Evolutionary conservation across 768 basidiomycete genomes (phyloP).

Genomic region (Pulveroboletus sp.): DNA sequence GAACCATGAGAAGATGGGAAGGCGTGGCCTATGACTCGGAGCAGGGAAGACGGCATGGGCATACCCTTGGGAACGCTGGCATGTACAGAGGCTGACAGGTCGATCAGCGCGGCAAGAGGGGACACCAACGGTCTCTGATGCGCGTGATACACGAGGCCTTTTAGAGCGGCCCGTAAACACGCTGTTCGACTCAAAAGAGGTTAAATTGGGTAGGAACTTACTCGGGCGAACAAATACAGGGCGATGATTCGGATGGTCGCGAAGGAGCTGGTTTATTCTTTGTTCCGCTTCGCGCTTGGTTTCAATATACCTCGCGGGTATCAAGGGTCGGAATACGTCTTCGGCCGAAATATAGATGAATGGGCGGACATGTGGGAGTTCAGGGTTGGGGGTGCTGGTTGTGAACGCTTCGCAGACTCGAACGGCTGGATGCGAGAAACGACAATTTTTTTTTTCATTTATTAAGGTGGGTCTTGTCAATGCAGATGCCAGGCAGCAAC

Average conservation of each 20-base stretch:
- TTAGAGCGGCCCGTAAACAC: conserved; percentile 9
- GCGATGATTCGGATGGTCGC: conserved; percentile 44
- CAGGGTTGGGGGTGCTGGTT: conserved; percentile 37
- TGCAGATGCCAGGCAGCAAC: conserved; percentile 27
- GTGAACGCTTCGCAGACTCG: conserved; percentile 77
- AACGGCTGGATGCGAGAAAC: conserved; percentile 45
- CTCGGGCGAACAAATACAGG: conserved; percentile 87
- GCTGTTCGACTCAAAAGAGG: conserved; percentile 11
- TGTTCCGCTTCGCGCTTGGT: conserved; percentile 92
- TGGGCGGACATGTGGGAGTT: conserved; percentile 40
- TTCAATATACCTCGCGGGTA: conserved; percentile 83
- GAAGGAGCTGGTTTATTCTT: conserved; percentile 54
- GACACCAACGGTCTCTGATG: conserved; percentile 88
- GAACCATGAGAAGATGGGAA: conserved; percentile 30
- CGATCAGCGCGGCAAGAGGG: conserved; percentile 77
- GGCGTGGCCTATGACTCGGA: conserved; percentile 48
- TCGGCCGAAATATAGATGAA: conserved; percentile 97
- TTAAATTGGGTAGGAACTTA: conserved; percentile 37
- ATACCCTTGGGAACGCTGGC: conserved; percentile 49
- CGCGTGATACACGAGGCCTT: conserved; percentile 95
- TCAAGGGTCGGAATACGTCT: conserved; percentile 74
- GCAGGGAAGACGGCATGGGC: conserved; percentile 62
- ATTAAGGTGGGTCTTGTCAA: conserved; percentile 2
- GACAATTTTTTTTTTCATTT: conserved; percentile 7
- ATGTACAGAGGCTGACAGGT: conserved; percentile 74